A percentile compares a stretch with the other conserved stretches of the same genome.
phyloP scores from a whole-genome alignment of 768 basidiomycete genomes.

The Tephrocybe sp. region DNA sequence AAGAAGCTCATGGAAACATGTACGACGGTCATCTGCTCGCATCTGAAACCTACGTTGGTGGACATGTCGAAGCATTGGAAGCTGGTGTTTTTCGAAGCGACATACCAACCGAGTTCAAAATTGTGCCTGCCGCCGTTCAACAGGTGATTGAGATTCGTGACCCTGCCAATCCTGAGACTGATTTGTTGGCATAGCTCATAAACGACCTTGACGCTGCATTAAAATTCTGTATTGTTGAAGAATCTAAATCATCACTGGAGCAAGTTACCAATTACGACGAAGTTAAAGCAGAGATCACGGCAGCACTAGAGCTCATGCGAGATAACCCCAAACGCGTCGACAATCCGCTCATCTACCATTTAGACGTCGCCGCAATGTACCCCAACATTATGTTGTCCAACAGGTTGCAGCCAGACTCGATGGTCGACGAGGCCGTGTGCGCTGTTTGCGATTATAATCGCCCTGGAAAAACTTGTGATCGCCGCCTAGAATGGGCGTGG shows the following conservation, averaged over 20 bases:
- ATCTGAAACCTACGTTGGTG: constrained; percentile 97
- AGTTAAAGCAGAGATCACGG: constrained; percentile 76
- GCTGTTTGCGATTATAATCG: constrained; percentile 98
- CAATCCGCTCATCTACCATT: constrained; percentile 94
- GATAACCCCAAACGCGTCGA: constrained; percentile 88
- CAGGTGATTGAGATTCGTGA: constrained; percentile 45
- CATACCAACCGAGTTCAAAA: constrained; percentile 92
- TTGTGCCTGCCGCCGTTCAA: constrained; percentile 83
- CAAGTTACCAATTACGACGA: constrained; percentile 94
- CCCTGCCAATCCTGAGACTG: constrained; percentile 1
- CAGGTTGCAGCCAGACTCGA: constrained; percentile 95
- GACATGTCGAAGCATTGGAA: constrained; percentile 97
- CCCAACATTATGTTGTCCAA: constrained; percentile 99
- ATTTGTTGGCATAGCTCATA: constrained; percentile 60
- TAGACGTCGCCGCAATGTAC: constrained; percentile 99
- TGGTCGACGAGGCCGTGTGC: constrained; percentile 94
- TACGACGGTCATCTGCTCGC: constrained; percentile 96
- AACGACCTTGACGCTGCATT: constrained; percentile 92
- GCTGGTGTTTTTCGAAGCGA: constrained; percentile 98
- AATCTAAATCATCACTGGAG: constrained; percentile 75
- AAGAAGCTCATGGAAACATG: constrained; percentile 88
- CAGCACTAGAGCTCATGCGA: constrained; percentile 82
- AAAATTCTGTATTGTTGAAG: constrained; percentile 83
- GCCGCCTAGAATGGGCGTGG: constrained; percentile 97
- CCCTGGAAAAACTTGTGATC: constrained; percentile 92